These are phyloP conservation scores for Albizia julibrissin DNA, from an alignment of 306 rosid species.

Conservation along the genomic window DNA sequence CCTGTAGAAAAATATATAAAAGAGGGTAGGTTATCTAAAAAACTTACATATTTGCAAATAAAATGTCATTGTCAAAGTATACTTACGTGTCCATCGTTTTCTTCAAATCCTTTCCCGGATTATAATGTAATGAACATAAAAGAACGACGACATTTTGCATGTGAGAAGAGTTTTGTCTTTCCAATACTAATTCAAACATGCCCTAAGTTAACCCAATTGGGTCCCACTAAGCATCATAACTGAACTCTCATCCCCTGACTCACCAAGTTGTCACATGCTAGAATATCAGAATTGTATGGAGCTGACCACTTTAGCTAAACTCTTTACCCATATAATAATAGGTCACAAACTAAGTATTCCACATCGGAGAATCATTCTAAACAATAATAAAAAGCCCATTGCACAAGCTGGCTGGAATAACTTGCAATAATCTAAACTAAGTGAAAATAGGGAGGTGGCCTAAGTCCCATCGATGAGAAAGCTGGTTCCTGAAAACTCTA, in stretches of 20 bases:
- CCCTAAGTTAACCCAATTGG: background rate
- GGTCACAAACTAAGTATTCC: no score
- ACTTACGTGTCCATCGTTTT: no score
- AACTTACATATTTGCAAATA: no score
- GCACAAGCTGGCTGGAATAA: background rate
- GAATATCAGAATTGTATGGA: background rate
- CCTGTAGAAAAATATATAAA: no score
- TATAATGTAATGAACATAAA: no score
- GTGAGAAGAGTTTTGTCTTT: no score
- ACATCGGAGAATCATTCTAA: no score
- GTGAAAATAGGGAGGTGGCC: background rate
- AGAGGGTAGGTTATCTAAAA: no score
- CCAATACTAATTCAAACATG: no score
- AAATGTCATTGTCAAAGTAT: no score
- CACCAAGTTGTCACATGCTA: background rate
- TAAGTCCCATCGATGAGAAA: background rate
- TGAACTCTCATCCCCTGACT: background rate
- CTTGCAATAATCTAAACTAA: background rate
- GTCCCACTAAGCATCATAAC: background rate
- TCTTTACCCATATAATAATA: background rate
- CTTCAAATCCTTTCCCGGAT: no score
- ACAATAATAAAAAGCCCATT: background rate
- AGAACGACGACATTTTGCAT: no score
- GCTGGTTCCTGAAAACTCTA: background rate
- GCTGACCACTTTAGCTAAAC: background rate